Base-by-base conservation (phyloP, 2,329 filamentous ascomycete species). In the Trichoderma arundinaceum region DNA sequence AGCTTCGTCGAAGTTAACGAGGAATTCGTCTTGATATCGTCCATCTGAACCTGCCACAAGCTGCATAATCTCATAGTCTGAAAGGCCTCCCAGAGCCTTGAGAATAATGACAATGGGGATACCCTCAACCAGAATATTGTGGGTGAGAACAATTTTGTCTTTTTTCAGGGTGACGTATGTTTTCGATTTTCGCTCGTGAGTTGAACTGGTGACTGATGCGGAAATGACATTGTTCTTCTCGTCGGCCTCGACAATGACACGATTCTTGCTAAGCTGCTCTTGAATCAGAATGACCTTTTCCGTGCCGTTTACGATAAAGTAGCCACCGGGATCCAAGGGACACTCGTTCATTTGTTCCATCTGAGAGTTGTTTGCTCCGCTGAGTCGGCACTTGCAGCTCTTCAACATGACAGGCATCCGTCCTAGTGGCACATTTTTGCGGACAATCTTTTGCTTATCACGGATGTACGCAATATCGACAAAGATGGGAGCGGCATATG, bases 271-370 rank as follows among this genome's bases (percentile, higher is more conserved):
- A 75, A 99, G 82, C 80, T 99, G 95, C 76, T 99, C 96, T 78
- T 99, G 95, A 13, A 99, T 96, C 49, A 99, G 82, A 74, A 99
- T 99, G 71, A 99, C 95, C 82, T 99, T 99, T 77, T 99, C 95
- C 19, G 96, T 97, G 53, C 95, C 95, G 72, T 94, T 92, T 70
- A 98, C 93, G 73, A 99, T 95, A 74, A 99, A 99, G 77, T 99
- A 99, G 60, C 95, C 95, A 69, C 95, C 95, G 0, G 96, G 95
- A 74, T 99, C 95, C 46, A 99, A 83, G 13, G 95, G 92, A 74
- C 95, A 99, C 80, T 99, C 95, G 74, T 96, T 95, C 83, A 98
- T 90, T 56, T 89, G 81, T 67, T 92, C 92, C 94, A 98, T 96
- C 74, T 96, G 86, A 15, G 88, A 84, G 70, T 97, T 95, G 61